Base-by-base conservation (phyloP, 257 asterid genomes). In the Solanum chiquidenum region DNA sequence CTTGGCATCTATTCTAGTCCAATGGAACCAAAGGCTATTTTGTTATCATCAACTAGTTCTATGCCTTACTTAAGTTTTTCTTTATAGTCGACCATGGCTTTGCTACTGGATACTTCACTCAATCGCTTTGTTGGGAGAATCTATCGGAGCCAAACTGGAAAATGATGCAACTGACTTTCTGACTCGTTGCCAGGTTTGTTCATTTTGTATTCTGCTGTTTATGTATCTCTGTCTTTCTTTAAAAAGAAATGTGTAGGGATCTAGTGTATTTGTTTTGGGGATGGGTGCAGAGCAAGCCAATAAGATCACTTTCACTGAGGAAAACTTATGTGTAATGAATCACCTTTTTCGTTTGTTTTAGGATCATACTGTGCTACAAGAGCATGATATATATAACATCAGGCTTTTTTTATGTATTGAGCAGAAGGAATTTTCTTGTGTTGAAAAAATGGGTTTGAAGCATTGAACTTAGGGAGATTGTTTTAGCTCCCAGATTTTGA, bases 51-150 rank as follows among this genome's bases (percentile, higher is more conserved):
- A 42, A 18, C 84, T 46, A 46, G 49, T 46, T 10, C 69, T 13
- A 9, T 12, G 60, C 31, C 60, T 60, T 29, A 84, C 71, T 34
- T 35, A n/a, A 18, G 38, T 68, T 68, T 91, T 91, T 83, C 64
- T 90, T 37, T 55, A 23, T 91, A 97, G 99, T 89, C 99, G 99
- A 82, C 99, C 99, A 83, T 97, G 99, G 99, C 88, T 97, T 85
- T 96, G 99, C 92, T 97, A 97, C 89, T 96, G 99, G 99, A 94
- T 91, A 87, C 92, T 95, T 79, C 99, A 97, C 86, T 93, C 99
- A 13, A 92, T 97, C 89, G 95, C 98, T 83, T 76, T 96, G 90
- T 86, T 96, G 91, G 98, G 96, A 52, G 99, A 97, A 49, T 93
- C 94, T 49, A 89, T 96, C 42, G 95, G 90, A 49, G 93, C 90